phyloP scores from a whole-genome alignment of 108 stramenopile genomes.

The Nitzschia palea region DNA sequence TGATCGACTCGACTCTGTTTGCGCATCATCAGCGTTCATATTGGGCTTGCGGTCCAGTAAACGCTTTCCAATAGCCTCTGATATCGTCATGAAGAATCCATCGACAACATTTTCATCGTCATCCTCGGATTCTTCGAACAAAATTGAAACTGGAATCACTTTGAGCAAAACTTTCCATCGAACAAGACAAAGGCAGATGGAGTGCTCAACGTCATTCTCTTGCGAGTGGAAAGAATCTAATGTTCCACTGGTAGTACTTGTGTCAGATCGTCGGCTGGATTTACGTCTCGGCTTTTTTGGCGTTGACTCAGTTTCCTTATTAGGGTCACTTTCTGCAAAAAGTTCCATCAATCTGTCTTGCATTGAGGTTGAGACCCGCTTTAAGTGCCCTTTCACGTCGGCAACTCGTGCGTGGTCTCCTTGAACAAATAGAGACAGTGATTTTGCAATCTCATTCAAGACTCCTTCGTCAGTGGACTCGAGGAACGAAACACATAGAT shows the following conservation, averaged over 20 bases:
- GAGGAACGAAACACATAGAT: slow-evolving; percentile 59
- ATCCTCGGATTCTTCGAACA: slow-evolving; percentile 26
- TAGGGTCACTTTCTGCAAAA: slow-evolving; percentile 33
- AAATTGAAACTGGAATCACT: slow-evolving; percentile 29
- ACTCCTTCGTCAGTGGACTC: slow-evolving; percentile 64
- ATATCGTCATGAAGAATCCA: slow-evolving; percentile 34
- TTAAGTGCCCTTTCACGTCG: slow-evolving; percentile 67
- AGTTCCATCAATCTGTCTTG: slow-evolving; percentile 60
- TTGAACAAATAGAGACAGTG: slow-evolving; percentile 52
- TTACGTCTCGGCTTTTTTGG: neutral
- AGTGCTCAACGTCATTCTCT: slow-evolving; percentile 54
- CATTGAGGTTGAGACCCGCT: slow-evolving; percentile 45
- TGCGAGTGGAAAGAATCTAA: neutral
- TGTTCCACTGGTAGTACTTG: slow-evolving; percentile 7
- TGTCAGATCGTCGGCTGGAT: slow-evolving; percentile 5
- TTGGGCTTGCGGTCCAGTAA: slow-evolving; percentile 27
- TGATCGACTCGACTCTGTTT: slow-evolving; percentile 2
- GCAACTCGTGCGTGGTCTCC: slow-evolving; percentile 64
- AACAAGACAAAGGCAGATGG: slow-evolving; percentile 59
- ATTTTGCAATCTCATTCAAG: slow-evolving; percentile 53
- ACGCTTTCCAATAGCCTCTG: slow-evolving; percentile 32
- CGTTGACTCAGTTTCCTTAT: neutral
- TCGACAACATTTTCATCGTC: slow-evolving; percentile 39
- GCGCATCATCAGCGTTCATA: slow-evolving; percentile 8
- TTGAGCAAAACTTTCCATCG: slow-evolving; percentile 59